Percentiles rank a stretch among this genome's conserved stretches.
Conservation (phyloP, 371 early-diverging fungal species). For the Parasitella parasitica region DNA sequence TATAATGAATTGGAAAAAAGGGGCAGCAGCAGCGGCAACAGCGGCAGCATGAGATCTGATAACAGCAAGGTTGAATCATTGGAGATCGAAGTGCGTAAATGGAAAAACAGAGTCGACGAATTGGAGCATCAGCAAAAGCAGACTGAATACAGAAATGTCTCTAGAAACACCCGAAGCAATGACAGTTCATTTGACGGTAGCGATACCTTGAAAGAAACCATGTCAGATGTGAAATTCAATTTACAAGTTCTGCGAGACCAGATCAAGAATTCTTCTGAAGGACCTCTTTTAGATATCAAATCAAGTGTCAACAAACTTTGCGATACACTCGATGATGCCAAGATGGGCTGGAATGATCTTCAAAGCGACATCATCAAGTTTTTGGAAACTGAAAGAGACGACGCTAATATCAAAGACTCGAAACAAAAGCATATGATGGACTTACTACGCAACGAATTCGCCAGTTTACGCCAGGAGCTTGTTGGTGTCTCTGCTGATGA, state of each 20-base stretch:
- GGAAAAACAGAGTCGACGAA: conserved; percentile 22
- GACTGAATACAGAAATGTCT: conserved; percentile 3
- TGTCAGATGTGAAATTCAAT: conserved; percentile 34
- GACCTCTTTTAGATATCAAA: conserved; percentile 35
- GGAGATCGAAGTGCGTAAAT: conserved; percentile 21
- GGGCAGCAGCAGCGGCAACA: not conserved
- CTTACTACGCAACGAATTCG: conserved; percentile 14
- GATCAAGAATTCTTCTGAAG: conserved; percentile 22
- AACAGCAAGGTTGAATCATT: conserved; percentile 14
- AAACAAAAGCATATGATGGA: conserved; percentile 17
- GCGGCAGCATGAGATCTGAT: not conserved
- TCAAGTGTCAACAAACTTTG: conserved; percentile 22
- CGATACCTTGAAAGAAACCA: conserved; percentile 20
- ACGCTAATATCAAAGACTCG: conserved; percentile 4
- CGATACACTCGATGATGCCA: conserved; percentile 32
- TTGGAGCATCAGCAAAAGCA: conserved; percentile 19
- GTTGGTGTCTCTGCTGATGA: conserved; percentile 14
- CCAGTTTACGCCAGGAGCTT: conserved; percentile 27
- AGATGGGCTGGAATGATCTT: conserved; percentile 31
- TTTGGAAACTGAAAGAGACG: conserved; percentile 23
- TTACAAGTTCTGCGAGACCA: conserved; percentile 35
- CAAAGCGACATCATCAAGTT: conserved; percentile 37
- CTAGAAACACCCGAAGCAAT: not conserved
- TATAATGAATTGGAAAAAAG: conserved; percentile 8
- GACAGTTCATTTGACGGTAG: not conserved